Conservation (phyloP, 2,329 filamentous ascomycete species). For the Alternaria viburni region DNA sequence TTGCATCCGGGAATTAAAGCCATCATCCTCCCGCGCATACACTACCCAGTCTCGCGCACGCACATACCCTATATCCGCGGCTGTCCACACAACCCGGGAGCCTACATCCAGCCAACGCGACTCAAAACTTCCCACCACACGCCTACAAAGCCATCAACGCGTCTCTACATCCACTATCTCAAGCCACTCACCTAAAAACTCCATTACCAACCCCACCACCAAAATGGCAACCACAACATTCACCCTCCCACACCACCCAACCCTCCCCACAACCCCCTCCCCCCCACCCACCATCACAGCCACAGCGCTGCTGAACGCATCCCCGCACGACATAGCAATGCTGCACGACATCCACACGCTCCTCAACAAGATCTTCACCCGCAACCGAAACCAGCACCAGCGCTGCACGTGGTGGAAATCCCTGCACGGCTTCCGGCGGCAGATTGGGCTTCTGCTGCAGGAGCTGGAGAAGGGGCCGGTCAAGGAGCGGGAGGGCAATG, state of each 20-base stretch:
- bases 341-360: constrained; percentile 56
- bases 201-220: background rate
- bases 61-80: constrained; percentile 9
- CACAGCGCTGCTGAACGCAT: constrained; percentile 12
- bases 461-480: constrained; percentile 32
- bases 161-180: background rate
- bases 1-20: background rate
- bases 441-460: constrained; percentile 61
- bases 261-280: background rate
- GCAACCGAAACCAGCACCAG: constrained; percentile 91
- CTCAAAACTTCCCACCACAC: constrained; percentile 9
- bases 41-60: constrained; percentile 6
- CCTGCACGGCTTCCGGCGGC: constrained; percentile 74
- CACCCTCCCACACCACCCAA: background rate
- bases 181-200: background rate
- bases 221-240: background rate
- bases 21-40: background rate
- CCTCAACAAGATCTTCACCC: constrained; percentile 76
- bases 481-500: constrained; percentile 21
- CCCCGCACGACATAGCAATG: constrained; percentile 35
- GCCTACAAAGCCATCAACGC: background rate
- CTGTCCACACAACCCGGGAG: constrained; percentile 6
- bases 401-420: constrained; percentile 80
- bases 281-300: background rate
- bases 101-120: constrained; percentile 6